Evolutionary conservation across 257 asterid species (phyloP).

Genomic region (Cordia subcordata): DNA sequence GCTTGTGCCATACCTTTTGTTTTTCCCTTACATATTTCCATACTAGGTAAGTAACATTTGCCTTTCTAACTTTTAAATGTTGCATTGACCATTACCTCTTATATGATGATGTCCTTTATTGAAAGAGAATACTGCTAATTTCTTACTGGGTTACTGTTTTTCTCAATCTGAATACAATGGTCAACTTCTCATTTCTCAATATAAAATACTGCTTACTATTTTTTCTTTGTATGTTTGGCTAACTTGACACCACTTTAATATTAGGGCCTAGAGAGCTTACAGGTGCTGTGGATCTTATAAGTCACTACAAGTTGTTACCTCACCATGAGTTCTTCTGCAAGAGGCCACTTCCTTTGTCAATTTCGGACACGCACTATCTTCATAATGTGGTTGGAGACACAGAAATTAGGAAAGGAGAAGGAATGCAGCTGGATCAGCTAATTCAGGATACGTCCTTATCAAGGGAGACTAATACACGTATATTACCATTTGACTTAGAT

Average conservation of each 20-base stretch:
- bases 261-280: conserved; percentile 96
- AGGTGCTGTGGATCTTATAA: conserved; percentile 90
- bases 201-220: too few relatives aligned
- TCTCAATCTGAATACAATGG: too few relatives aligned
- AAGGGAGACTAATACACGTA: conserved; percentile 54
- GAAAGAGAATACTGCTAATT: too few relatives aligned
- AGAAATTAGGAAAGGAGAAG: conserved; percentile 92
- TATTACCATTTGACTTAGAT: conserved; percentile 80
- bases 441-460: conserved; percentile 53
- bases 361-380: conserved; percentile 86
- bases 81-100: too few relatives aligned
- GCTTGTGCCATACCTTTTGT: too few relatives aligned
- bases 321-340: conserved; percentile 93
- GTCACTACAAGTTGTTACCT: conserved; percentile 75
- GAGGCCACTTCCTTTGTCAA: conserved; percentile 75
- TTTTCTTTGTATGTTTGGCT: conserved; percentile 8
- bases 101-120: too few relatives aligned
- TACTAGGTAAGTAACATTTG: too few relatives aligned
- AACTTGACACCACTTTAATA: conserved; percentile 19
- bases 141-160: too few relatives aligned
- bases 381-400: conserved; percentile 95
- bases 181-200: too few relatives aligned
- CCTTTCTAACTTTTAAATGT: too few relatives aligned
- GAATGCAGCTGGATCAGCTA: conserved; percentile 89
- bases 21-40: too few relatives aligned